A percentile compares a stretch with the other conserved stretches of the same genome.
These are phyloP conservation scores for Ceratocystis eucalypticola DNA, from an alignment of 2,329 filamentous ascomycete genomes.

Conservation along the genomic window DNA sequence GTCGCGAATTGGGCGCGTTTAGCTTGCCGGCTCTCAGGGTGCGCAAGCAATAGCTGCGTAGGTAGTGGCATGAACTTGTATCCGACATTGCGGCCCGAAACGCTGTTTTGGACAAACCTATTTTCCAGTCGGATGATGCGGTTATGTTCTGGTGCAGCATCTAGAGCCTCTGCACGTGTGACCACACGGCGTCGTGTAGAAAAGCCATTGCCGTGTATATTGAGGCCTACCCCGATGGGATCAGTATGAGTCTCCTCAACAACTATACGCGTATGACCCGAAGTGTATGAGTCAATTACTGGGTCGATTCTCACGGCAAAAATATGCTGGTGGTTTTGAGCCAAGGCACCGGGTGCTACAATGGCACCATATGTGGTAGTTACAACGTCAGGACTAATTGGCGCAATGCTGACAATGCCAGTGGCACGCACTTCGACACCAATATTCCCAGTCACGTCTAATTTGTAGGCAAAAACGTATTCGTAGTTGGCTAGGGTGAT, in stretches of 20 bases:
- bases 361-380: constrained; percentile 43
- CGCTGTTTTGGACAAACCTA: constrained; percentile 31
- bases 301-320: constrained; percentile 54
- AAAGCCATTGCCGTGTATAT: constrained; percentile 50
- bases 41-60: constrained; percentile 36
- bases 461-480: constrained; percentile 40
- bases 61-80: constrained; percentile 36
- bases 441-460: constrained; percentile 50
- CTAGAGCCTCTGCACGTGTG: constrained; percentile 33
- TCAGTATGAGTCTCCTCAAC: constrained; percentile 29
- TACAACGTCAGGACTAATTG: constrained; percentile 42
- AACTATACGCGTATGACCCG: constrained; percentile 37
- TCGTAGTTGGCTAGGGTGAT: constrained; percentile 60
- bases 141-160: constrained; percentile 41
- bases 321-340: constrained; percentile 58
- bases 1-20: constrained; percentile 33
- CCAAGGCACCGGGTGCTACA: constrained; percentile 50
- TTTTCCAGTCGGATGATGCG: constrained; percentile 38
- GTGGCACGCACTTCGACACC: constrained; percentile 51
- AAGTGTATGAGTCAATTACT: constrained; percentile 38
- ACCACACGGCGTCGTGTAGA: constrained; percentile 37
- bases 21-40: constrained; percentile 32
- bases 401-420: constrained; percentile 48
- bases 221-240: constrained; percentile 36
- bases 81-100: constrained; percentile 36